Evolutionary conservation across 331 rosid genomes (phyloP).

Genomic region (Cydonia oblonga): DNA sequence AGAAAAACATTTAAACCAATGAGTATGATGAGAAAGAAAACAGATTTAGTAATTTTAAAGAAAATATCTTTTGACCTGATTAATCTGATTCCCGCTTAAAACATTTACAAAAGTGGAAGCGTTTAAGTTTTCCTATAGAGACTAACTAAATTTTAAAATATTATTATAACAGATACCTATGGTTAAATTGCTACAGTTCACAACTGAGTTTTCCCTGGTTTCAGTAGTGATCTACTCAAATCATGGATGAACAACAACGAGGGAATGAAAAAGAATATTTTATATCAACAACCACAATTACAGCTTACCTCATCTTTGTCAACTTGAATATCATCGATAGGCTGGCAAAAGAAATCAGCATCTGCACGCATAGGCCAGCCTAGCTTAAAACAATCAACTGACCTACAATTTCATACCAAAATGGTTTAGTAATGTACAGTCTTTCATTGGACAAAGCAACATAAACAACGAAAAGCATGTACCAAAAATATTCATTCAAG

Average conservation of each 20-base stretch:
- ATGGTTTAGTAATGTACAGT: conserved; percentile 7
- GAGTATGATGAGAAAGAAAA: not conserved
- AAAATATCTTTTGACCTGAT: not conserved
- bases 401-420: conserved; percentile 47
- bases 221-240: not conserved
- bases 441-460: not conserved
- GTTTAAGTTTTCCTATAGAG: not conserved
- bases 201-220: not conserved
- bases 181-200: not conserved
- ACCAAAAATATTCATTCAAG: conserved; percentile 90
- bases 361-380: conserved; percentile 93
- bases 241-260: not conserved
- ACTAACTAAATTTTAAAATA: not conserved
- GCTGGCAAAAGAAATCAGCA: conserved; percentile 61
- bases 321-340: conserved; percentile 6
- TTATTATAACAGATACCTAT: not conserved
- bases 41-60: not conserved
- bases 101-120: not conserved
- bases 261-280: not conserved
- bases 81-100: not conserved
- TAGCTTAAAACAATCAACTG: conserved; percentile 66
- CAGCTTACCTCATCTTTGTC: conserved; percentile 49
- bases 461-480: conserved; percentile 12
- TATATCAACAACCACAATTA: not conserved
- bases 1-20: not conserved